Conservation (phyloP, 768 basidiomycete species). For the Rhizopogon rudus region DNA sequence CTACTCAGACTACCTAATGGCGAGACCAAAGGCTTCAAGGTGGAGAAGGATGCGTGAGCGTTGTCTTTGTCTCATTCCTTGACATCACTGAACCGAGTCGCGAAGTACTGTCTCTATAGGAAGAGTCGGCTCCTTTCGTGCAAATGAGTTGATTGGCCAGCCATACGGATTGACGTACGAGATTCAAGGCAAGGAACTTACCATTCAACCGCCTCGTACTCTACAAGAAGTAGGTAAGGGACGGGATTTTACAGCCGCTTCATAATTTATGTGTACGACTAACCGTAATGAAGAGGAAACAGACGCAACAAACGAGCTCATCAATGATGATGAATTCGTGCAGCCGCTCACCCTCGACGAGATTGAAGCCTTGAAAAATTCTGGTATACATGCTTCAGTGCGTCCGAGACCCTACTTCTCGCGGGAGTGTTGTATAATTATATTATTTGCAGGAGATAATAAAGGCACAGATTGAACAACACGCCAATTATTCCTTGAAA, state of each 20-base stretch:
- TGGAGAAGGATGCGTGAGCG: conserved; percentile 68
- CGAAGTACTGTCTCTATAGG: conserved; percentile 70
- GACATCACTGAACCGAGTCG: not conserved
- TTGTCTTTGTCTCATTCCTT: not conserved
- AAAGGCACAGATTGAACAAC: conserved; percentile 87
- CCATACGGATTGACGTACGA: conserved; percentile 90
- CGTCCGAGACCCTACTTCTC: conserved; percentile 13
- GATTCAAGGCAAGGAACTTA: conserved; percentile 67
- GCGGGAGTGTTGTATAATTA: conserved; percentile 6
- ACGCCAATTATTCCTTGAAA: conserved; percentile 88
- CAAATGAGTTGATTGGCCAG: conserved; percentile 73
- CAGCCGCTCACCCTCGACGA: conserved; percentile 82
- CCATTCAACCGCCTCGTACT: conserved; percentile 52
- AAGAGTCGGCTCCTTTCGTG: conserved; percentile 80
- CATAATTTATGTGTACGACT: not conserved
- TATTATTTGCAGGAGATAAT: conserved; percentile 77
- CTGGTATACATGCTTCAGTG: conserved; percentile 77
- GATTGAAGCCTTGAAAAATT: conserved; percentile 77
- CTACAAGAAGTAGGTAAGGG: conserved; percentile 74
- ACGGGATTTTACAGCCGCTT: not conserved
- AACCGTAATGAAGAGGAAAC: conserved; percentile 71
- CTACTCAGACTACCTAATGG: conserved; percentile 77
- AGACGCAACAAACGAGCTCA: conserved; percentile 93
- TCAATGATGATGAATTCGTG: conserved; percentile 80
- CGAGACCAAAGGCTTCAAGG: conserved; percentile 68